Percentiles rank a stretch among this genome's conserved stretches.
Evolutionary conservation across 768 basidiomycete species (phyloP).

Genomic region (Gelatoporia subvermispora): DNA sequence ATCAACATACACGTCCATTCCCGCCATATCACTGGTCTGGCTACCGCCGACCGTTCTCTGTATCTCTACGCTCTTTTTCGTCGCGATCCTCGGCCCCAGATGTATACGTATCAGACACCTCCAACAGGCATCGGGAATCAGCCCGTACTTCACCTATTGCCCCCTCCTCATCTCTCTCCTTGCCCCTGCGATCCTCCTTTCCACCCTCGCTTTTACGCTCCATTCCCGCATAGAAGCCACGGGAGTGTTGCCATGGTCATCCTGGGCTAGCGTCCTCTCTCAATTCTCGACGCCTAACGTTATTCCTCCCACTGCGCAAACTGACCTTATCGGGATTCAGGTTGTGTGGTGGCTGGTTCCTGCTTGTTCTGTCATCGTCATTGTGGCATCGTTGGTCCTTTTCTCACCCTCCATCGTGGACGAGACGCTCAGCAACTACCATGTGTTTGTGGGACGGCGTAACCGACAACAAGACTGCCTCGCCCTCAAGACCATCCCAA

Average conservation of each 20-base stretch:
- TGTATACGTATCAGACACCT: conserved; percentile 19
- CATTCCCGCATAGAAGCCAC: conserved; percentile 8
- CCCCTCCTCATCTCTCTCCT: conserved; percentile 15
- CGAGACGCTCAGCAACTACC: conserved; percentile 9
- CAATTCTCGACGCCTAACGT: conserved; percentile 14
- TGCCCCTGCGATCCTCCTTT: conserved; percentile 12
- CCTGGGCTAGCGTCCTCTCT: conserved; percentile 16
- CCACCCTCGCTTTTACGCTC: conserved; percentile 14
- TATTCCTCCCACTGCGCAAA: conserved; percentile 1
- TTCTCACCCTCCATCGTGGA: conserved; percentile 4
- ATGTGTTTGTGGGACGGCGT: conserved; percentile 10
- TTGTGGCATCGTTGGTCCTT: conserved; percentile 6
- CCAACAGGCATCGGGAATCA: conserved; percentile 10
- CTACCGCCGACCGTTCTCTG: conserved; percentile 33
- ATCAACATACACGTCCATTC: conserved; percentile 31
- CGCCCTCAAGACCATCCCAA: conserved; percentile 8
- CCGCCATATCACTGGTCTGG: conserved; percentile 35
- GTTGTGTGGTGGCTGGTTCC: conserved; percentile 9
- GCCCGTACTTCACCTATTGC: conserved; percentile 19
- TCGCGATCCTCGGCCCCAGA: conserved; percentile 37
- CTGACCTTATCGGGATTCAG: conserved; percentile 6
- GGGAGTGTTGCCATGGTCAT: conserved; percentile 17
- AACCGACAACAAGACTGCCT: conserved; percentile 2
- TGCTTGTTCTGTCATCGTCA: conserved; percentile 9
- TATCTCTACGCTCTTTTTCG: conserved; percentile 39